Percentiles rank a stretch among this genome's conserved stretches.
phyloP scores from a whole-genome alignment of 1,284 basidiomycete genomes.

The Papiliotrema flavescens region DNA sequence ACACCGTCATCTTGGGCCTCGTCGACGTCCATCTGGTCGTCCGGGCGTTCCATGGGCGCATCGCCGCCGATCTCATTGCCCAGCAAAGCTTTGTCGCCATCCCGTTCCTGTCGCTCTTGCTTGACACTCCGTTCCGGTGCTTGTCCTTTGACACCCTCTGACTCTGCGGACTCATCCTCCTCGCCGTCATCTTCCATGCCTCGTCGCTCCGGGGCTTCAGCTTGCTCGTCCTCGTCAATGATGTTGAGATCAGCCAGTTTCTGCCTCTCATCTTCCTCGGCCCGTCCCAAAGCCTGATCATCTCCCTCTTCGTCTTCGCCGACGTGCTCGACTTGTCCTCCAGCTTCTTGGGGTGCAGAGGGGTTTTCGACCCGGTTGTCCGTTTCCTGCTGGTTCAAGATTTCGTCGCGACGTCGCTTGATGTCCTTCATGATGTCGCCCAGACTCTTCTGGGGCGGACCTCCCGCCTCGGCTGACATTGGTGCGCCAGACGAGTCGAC shows the following conservation, averaged over 20 bases:
- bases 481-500: constrained; percentile 40
- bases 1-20: constrained; percentile 38
- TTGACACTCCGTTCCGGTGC: constrained; percentile 20
- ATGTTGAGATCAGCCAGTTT: constrained; percentile 77
- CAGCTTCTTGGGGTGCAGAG: constrained; percentile 50
- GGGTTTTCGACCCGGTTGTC: constrained; percentile 32
- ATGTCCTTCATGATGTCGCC: constrained; percentile 86
- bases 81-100: constrained; percentile 49
- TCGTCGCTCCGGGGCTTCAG: background rate
- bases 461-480: constrained; percentile 25
- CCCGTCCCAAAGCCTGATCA: constrained; percentile 84
- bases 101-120: constrained; percentile 16
- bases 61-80: constrained; percentile 41
- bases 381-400: constrained; percentile 58
- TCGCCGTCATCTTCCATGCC: constrained; percentile 16
- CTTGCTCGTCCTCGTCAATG: constrained; percentile 55
- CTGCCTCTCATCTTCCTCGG: constrained; percentile 75
- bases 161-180: constrained; percentile 16
- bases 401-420: constrained; percentile 77
- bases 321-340: constrained; percentile 77
- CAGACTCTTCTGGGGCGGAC: constrained; percentile 62
- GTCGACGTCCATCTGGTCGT: constrained; percentile 35
- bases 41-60: constrained; percentile 14
- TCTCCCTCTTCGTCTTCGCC: constrained; percentile 65
- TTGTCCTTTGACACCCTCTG: constrained; percentile 1